Evolutionary conservation across 305 asterid species (phyloP).

Genomic region (Fraxinus platypoda): DNA sequence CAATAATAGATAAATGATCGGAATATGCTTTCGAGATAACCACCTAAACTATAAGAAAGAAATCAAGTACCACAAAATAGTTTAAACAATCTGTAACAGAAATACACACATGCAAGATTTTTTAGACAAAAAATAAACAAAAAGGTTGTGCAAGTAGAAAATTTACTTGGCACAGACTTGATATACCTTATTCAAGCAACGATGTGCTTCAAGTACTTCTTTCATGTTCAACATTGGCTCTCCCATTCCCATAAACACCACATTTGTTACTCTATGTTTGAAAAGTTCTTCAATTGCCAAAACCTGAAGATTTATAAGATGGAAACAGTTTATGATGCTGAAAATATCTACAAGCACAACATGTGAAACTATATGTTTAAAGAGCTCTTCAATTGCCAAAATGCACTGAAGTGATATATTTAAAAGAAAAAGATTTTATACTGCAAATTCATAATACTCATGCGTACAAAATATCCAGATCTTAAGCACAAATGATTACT

Average conservation of each 20-base stretch:
- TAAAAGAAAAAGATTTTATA: background rate
- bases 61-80: background rate
- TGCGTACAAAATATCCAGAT: background rate
- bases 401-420: background rate
- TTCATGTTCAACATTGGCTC: slow-evolving; percentile 97
- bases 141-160: background rate
- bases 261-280: slow-evolving; percentile 82
- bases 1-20: background rate
- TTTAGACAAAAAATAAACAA: background rate
- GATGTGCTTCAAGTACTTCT: slow-evolving; percentile 91
- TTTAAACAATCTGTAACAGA: background rate
- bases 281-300: slow-evolving; percentile 86
- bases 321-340: slow-evolving; percentile 9
- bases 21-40: background rate
- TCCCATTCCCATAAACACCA: slow-evolving; percentile 98
- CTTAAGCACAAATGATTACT: background rate
- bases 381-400: background rate
- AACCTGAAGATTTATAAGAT: slow-evolving; percentile 47
- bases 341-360: slow-evolving; percentile 10
- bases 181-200: slow-evolving; percentile 83
- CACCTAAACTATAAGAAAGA: background rate
- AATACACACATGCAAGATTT: background rate
- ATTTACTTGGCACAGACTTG: slow-evolving; percentile 7
- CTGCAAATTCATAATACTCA: background rate
- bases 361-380: background rate